These are phyloP conservation scores for Plasmodium gallinaceum DNA, from an alignment of 169 alveolate genomes.

Conservation along the genomic window DNA sequence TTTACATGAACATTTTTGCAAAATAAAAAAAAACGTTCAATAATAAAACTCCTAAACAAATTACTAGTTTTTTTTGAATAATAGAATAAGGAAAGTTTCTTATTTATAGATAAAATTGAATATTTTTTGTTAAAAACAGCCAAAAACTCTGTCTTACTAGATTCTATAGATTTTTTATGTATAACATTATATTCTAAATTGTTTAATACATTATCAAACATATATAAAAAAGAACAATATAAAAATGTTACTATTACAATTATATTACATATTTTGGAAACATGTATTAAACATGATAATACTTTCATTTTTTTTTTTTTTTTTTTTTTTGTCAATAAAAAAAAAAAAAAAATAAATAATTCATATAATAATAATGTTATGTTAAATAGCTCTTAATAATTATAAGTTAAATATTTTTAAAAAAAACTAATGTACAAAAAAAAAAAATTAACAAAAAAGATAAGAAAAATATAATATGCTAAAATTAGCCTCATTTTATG, in stretches of 20 bases:
- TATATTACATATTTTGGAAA: conserved; percentile 15
- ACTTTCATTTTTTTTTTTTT: conserved; percentile 52
- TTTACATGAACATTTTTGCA: background rate
- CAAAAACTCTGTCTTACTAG: background rate
- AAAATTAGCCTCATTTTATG: too few relatives aligned
- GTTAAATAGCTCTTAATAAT: background rate
- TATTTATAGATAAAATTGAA: background rate
- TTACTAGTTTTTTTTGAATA: background rate
- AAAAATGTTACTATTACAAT: conserved; percentile 14
- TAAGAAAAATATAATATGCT: too few relatives aligned
- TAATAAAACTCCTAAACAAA: background rate
- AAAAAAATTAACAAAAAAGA: too few relatives aligned
- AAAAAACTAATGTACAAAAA: too few relatives aligned
- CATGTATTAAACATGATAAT: conserved; percentile 17
- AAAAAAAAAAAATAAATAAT: background rate
- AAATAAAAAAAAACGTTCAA: background rate
- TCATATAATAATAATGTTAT: background rate
- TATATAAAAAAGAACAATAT: conserved; percentile 22
- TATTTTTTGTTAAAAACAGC: background rate
- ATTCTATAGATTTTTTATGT: background rate
- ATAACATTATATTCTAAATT: background rate
- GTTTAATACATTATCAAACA: background rate
- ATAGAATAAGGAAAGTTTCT: background rate
- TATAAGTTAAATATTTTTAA: too few relatives aligned
- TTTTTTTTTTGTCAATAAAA: conserved; percentile 2